These are phyloP conservation scores for Scheffersomyces titani DNA, from an alignment of 1,139 yeast genomes.

Conservation along the genomic window DNA sequence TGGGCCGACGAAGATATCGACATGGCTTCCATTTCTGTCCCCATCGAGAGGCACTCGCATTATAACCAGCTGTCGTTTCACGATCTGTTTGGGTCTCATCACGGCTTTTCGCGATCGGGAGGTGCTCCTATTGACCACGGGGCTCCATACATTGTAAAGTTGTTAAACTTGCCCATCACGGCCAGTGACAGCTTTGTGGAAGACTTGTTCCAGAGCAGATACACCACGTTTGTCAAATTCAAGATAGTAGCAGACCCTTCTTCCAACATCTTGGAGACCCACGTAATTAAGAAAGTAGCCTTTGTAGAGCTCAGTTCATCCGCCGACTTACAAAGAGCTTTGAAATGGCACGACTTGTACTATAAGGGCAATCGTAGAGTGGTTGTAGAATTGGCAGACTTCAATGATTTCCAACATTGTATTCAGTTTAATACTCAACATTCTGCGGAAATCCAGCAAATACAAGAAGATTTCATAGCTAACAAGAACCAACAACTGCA, in stretches of 20 bases:
- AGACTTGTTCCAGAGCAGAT: conserved; percentile 46
- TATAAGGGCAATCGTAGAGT: conserved; percentile 44
- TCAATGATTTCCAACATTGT: conserved; percentile 48
- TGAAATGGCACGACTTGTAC: conserved; percentile 48
- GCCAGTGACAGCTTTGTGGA: conserved; percentile 40
- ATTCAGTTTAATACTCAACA: conserved; percentile 43
- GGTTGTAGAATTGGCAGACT: conserved; percentile 47
- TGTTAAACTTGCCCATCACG: conserved; percentile 50
- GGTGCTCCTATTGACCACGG: conserved; percentile 27
- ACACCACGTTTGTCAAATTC: conserved; percentile 39
- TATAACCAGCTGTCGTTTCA: conserved; percentile 3
- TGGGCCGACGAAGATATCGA: conserved; percentile 84
- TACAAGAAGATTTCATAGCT: conserved; percentile 32
- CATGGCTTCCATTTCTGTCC: conserved; percentile 63
- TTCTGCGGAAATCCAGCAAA: conserved; percentile 27
- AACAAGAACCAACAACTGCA: conserved; percentile 22
- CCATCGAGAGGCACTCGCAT: conserved; percentile 27
- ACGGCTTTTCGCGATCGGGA: conserved; percentile 9
- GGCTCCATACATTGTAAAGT: conserved; percentile 61
- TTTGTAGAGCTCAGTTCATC: conserved; percentile 56
- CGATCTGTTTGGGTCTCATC: conserved; percentile 9
- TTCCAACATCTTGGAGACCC: conserved; percentile 41
- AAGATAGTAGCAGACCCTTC: conserved; percentile 47
- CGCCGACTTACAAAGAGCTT: conserved; percentile 47
- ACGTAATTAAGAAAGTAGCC: conserved; percentile 52